These are phyloP conservation scores for Ephemerocybe angulata DNA, from an alignment of 768 basidiomycete species.

Conservation along the genomic window DNA sequence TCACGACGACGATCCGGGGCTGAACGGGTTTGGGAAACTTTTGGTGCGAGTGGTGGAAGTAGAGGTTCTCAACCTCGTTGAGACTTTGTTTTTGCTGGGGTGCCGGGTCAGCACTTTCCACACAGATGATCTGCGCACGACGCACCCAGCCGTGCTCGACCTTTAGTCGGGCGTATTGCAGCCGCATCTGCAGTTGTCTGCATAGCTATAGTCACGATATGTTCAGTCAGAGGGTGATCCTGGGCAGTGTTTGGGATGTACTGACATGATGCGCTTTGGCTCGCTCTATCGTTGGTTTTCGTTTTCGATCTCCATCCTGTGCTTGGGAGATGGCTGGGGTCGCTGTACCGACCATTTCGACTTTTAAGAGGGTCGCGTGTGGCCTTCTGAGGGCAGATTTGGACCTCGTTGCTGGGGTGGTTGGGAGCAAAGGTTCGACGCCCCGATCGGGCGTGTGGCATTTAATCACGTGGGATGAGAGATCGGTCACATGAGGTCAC, in stretches of 20 bases:
- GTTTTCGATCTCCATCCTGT: slow-evolving; percentile 40
- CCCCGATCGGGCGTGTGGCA: background rate
- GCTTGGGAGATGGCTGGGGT: slow-evolving; percentile 24
- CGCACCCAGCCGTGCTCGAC: slow-evolving; percentile 81
- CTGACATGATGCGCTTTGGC: slow-evolving; percentile 57
- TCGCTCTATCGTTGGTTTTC: slow-evolving; percentile 51
- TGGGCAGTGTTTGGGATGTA: slow-evolving; percentile 1
- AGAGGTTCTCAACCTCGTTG: slow-evolving; percentile 80
- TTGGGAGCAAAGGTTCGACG: slow-evolving; percentile 7
- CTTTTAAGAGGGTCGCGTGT: no score
- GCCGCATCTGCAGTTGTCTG: slow-evolving; percentile 65
- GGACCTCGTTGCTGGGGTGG: background rate
- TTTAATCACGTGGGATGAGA: background rate
- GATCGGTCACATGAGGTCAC: background rate
- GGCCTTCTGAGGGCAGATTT: no score
- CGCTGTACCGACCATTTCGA: slow-evolving; percentile 33
- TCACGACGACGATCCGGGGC: slow-evolving; percentile 18
- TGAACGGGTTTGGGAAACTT: slow-evolving; percentile 34
- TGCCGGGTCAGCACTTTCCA: slow-evolving; percentile 2
- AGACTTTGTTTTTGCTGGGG: slow-evolving; percentile 70
- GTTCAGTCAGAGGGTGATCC: background rate
- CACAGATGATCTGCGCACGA: slow-evolving; percentile 3
- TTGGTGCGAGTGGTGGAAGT: slow-evolving; percentile 68
- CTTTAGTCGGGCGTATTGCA: slow-evolving; percentile 75
- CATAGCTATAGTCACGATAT: slow-evolving; percentile 46